phyloP scores from a whole-genome alignment of 495 filamentous ascomycete genomes.

The Penicillium verhagenii region DNA sequence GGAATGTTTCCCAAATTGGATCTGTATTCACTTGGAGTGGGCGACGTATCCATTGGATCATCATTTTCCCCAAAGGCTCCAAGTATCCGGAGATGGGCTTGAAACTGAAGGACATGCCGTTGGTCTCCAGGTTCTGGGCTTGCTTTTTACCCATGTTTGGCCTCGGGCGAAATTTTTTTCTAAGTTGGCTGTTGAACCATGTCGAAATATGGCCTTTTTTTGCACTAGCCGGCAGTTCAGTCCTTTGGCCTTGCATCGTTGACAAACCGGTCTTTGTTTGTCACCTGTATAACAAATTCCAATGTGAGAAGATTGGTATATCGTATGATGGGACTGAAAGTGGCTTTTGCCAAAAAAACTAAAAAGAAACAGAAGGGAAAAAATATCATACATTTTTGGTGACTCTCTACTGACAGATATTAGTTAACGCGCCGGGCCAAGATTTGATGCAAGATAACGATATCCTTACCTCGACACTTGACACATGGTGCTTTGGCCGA shows the following conservation, averaged over 20 bases:
- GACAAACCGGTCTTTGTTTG: slow-evolving; percentile 15
- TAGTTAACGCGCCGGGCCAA: neutral
- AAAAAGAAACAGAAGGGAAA: too few species aligned
- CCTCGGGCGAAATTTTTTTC: slow-evolving; percentile 12
- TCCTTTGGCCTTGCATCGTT: slow-evolving; percentile 12
- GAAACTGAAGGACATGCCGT: neutral
- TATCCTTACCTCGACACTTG: slow-evolving; percentile 11
- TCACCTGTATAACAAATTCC: slow-evolving; percentile 7
- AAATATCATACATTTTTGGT: slow-evolving; percentile 5
- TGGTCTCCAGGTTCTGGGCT: slow-evolving; percentile 11
- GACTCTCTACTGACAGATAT: neutral
- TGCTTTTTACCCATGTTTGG: slow-evolving; percentile 23
- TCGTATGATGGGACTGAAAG: too few species aligned
- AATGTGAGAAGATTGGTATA: neutral
- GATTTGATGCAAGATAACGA: neutral
- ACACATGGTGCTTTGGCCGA: slow-evolving; percentile 11
- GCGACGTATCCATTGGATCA: neutral
- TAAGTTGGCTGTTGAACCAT: slow-evolving; percentile 19
- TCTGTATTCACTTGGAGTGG: too few species aligned
- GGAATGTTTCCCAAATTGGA: neutral
- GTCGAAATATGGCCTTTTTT: slow-evolving; percentile 16
- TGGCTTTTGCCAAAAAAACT: too few species aligned
- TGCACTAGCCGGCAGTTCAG: slow-evolving; percentile 15
- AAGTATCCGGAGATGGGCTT: neutral
- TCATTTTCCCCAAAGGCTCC: neutral